These are phyloP conservation scores for Uncinocarpus reesii DNA, from an alignment of 2,329 filamentous ascomycete genomes.

Conservation along the genomic window DNA sequence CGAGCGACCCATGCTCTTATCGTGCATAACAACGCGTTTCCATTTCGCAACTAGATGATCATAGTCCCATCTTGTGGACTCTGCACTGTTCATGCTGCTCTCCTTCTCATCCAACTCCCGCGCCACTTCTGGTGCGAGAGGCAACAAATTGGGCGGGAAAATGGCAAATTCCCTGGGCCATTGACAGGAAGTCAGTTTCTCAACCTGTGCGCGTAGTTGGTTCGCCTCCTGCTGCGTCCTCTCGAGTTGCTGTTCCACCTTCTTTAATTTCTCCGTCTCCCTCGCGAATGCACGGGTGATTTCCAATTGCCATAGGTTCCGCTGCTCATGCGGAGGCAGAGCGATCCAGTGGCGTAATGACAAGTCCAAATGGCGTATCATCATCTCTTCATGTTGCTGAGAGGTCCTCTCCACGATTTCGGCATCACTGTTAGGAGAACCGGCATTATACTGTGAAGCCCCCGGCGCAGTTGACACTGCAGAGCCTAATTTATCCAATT, in stretches of 20 bases:
- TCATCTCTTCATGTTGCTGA: conserved; percentile 55
- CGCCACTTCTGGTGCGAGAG: conserved; percentile 31
- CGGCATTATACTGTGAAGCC: conserved; percentile 10
- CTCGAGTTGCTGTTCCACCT: conserved; percentile 35
- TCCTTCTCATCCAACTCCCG: conserved; percentile 29
- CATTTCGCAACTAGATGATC: conserved; percentile 41
- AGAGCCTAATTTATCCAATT: conserved; percentile 35
- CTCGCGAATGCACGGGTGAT: conserved; percentile 39
- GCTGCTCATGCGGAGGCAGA: conserved; percentile 46
- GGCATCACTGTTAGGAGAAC: conserved; percentile 19
- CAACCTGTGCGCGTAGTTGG: conserved; percentile 40
- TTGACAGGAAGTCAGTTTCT: conserved; percentile 38
- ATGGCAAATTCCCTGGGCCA: conserved; percentile 41
- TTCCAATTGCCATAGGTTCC: conserved; percentile 39
- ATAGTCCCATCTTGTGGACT: conserved; percentile 38
- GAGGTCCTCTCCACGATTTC: conserved; percentile 35
- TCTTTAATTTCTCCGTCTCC: conserved; percentile 37
- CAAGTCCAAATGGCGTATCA: conserved; percentile 64
- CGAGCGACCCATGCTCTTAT: conserved; percentile 33
- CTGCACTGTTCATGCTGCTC: conserved; percentile 26
- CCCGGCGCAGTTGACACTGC: conserved; percentile 10
- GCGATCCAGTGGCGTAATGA: conserved; percentile 67
- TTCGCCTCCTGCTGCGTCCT: conserved; percentile 40
- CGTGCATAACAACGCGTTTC: conserved; percentile 40
- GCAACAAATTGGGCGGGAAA: conserved; percentile 38